These are phyloP conservation scores for Penium margaritaceum DNA, from an alignment of 139 green algal genomes.

Conservation along the genomic window DNA sequence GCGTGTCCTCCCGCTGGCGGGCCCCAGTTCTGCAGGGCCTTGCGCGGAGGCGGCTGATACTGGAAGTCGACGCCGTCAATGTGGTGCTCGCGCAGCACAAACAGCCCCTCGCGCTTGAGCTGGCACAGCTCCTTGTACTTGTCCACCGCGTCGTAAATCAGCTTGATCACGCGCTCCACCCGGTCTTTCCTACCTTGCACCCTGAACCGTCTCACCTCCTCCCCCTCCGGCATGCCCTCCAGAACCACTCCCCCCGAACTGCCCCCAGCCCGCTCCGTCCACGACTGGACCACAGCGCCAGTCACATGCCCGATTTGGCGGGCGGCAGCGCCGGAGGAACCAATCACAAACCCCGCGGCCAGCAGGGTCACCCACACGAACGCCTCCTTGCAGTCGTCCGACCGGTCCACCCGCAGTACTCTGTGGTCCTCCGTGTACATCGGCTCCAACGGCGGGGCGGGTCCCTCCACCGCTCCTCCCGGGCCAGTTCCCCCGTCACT, in stretches of 20 bases:
- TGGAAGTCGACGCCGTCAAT: constrained; percentile 75
- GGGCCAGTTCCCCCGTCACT: constrained; percentile 12
- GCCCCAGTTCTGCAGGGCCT: constrained; percentile 66
- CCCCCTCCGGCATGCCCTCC: background rate
- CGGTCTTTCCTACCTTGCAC: constrained; percentile 50
- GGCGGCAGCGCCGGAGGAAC: constrained; percentile 61
- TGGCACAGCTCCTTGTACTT: constrained; percentile 86
- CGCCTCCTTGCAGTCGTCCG: background rate
- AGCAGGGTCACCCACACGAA: constrained; percentile 76
- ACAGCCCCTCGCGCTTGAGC: constrained; percentile 63
- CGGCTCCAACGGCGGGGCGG: background rate
- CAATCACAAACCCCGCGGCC: constrained; percentile 82
- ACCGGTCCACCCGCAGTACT: background rate
- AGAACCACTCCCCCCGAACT: too few species aligned
- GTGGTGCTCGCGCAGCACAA: constrained; percentile 64
- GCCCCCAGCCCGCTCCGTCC: constrained; percentile 57
- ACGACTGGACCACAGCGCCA: constrained; percentile 68
- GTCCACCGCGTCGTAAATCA: constrained; percentile 69
- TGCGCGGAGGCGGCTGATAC: constrained; percentile 77
- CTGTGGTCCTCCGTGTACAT: constrained; percentile 18
- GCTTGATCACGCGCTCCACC: constrained; percentile 55
- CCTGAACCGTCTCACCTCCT: constrained; percentile 53
- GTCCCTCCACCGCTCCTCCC: too few species aligned
- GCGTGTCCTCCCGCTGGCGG: too few species aligned
- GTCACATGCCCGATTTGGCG: constrained; percentile 66